Base-by-base conservation (phyloP, 2,329 filamentous ascomycete genomes). In the Xylariaceae sp. region DNA sequence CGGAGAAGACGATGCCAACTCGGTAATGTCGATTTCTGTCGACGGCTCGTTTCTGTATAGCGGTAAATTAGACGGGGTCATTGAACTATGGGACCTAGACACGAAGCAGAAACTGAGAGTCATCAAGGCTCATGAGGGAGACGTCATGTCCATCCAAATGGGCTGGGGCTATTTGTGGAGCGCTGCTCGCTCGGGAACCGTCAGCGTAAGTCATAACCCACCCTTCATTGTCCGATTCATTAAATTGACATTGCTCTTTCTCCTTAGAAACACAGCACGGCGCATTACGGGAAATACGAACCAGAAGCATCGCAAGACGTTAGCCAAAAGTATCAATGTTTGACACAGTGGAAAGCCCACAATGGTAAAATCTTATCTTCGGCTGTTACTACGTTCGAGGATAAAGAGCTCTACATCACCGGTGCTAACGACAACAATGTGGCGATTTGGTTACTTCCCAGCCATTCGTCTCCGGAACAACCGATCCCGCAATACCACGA, bases 1-100 rank as follows among this genome's bases (percentile, higher is more conserved):
- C 0, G 86, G 86, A 4, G 74, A 80, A 6, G 85, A 87, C 54
- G 82, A 88, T 62, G 84, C 80, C 3, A 81, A 86, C 58, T 88
- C 85, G 0, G 82, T 88, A 11, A 78, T 97, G 56, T 95, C 91
- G 0, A 81, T 99, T 49, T 88, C 91, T 4, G 83, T 96, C 2
- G 93, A 98, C 61, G 92, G 92, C 0, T 93, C 92, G 0, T 96
- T 99, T 64, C 81, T 99, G 4, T 99, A 98, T 71, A 91, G 90
- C 57, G 95, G 95, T 43, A 90, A 96, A 65, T 84, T 92, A 1
- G 87, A 91, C 34, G 96, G 95, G 19, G 85, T 96, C 47, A 86
- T 99, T 58, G 94, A 98, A 71, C 85, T 99, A 9, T 99, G 96
- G 94, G 96, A 99, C 71, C 81, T 99, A 12, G 94, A 98, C 71